Evolutionary conservation across 257 asterid species (phyloP).

Genomic region (Primulina eburnea): DNA sequence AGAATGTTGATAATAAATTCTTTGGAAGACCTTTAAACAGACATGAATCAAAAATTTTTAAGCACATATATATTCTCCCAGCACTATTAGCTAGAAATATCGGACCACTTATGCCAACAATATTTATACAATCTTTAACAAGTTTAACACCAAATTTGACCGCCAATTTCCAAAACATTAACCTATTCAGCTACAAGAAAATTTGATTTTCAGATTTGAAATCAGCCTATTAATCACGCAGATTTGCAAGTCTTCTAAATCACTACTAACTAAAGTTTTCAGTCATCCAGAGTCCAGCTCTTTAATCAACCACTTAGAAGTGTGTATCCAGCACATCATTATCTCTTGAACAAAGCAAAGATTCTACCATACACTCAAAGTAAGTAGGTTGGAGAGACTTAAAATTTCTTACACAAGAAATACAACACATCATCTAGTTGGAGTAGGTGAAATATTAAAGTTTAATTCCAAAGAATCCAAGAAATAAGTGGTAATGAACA

Average conservation of each 20-base stretch:
- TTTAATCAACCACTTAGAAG: constrained; percentile 4
- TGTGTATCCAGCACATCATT: background rate
- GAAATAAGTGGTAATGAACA: constrained; percentile 22
- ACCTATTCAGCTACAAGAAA: constrained; percentile 13
- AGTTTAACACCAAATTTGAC: background rate
- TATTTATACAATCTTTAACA: constrained; percentile 13
- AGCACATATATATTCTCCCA: background rate
- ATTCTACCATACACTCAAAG: background rate
- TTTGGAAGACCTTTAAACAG: constrained; percentile 18
- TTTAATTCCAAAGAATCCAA: constrained; percentile 23
- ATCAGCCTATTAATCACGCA: constrained; percentile 12
- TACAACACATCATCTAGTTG: constrained; percentile 9
- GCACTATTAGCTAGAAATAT: constrained; percentile 3
- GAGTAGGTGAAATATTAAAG: constrained; percentile 17
- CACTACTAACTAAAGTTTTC: background rate
- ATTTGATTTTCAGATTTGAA: constrained; percentile 8
- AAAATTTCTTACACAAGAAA: constrained; percentile 11
- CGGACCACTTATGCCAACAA: background rate
- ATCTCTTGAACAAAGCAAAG: constrained; percentile 8
- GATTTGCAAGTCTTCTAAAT: background rate
- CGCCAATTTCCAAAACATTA: constrained; percentile 11
- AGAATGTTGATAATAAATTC: background rate
- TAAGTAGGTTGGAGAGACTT: background rate
- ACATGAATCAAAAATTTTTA: constrained; percentile 7
- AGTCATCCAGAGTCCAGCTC: background rate